phyloP scores from a whole-genome alignment of 306 rosid genomes.

The Lathyrus tuberosus region DNA sequence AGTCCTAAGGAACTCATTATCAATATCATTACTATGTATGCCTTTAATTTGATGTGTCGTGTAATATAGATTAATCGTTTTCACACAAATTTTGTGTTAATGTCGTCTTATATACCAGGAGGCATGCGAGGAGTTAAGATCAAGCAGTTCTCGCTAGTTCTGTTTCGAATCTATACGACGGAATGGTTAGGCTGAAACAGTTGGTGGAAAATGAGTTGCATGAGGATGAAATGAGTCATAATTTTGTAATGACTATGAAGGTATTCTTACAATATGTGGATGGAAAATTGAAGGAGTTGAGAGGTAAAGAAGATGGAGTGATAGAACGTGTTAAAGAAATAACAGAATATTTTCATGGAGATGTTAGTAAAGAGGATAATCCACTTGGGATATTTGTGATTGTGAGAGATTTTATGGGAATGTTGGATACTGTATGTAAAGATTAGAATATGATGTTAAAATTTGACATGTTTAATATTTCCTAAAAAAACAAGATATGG shows the following conservation, averaged over 20 bases:
- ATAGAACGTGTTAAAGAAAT: conserved; percentile 72
- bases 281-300: conserved; percentile 56
- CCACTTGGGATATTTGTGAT: conserved; percentile 87
- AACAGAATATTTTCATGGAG: conserved; percentile 89
- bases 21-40: background rate
- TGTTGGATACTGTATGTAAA: too few species aligned
- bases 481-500: too few species aligned
- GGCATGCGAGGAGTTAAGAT: conserved; percentile 92
- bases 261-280: conserved; percentile 54
- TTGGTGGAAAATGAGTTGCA: conserved; percentile 51
- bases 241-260: conserved; percentile 55
- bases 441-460: too few species aligned
- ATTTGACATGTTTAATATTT: too few species aligned
- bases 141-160: conserved; percentile 89
- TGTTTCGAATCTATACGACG: conserved; percentile 68
- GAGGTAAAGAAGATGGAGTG: conserved; percentile 71
- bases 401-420: conserved; percentile 88
- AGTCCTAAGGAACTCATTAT: background rate
- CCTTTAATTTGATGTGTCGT: too few species aligned
- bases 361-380: conserved; percentile 85
- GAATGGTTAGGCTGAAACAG: conserved; percentile 47
- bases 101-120: conserved; percentile 48
- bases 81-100: background rate
- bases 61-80: too few species aligned
- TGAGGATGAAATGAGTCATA: conserved; percentile 46